Evolutionary conservation across 1,139 yeast genomes (phyloP).

Genomic region (Yamadazyma trypodendri): DNA sequence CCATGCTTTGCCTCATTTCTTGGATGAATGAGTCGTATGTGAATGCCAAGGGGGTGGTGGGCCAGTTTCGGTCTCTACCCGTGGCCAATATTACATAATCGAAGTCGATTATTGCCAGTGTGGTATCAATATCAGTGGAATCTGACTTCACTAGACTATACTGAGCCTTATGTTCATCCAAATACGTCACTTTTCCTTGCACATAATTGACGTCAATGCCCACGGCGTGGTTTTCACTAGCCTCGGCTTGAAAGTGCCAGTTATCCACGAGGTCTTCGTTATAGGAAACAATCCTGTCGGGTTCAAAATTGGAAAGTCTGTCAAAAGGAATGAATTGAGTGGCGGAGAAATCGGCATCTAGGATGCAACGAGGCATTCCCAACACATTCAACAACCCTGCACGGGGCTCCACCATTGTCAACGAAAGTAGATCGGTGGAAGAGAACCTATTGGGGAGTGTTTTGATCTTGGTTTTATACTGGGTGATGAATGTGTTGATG

Average conservation of each 20-base stretch:
- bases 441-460: conserved; percentile 9
- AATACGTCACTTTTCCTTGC: conserved; percentile 39
- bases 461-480: conserved; percentile 17
- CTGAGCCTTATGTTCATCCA: conserved; percentile 26
- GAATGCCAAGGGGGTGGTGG: conserved; percentile 47
- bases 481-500: conserved; percentile 33
- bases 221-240: conserved; percentile 15
- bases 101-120: conserved; percentile 32
- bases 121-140: conserved; percentile 9
- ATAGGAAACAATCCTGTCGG: conserved; percentile 26
- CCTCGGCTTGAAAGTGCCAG: conserved; percentile 13
- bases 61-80: conserved; percentile 55
- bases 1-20: conserved; percentile 34
- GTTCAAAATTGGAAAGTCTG: conserved; percentile 29
- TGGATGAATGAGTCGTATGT: conserved; percentile 26
- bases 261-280: conserved; percentile 18
- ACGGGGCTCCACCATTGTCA: conserved; percentile 50
- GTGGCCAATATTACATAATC: conserved; percentile 50
- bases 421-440: conserved; percentile 18
- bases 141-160: conserved; percentile 14
- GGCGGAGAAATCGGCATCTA: conserved; percentile 46
- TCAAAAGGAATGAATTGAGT: conserved; percentile 40
- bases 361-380: conserved; percentile 50
- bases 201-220: conserved; percentile 26
- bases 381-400: conserved; percentile 51